These are phyloP conservation scores for Plantago coronopus DNA, from an alignment of 305 asterid genomes.

Conservation along the genomic window DNA sequence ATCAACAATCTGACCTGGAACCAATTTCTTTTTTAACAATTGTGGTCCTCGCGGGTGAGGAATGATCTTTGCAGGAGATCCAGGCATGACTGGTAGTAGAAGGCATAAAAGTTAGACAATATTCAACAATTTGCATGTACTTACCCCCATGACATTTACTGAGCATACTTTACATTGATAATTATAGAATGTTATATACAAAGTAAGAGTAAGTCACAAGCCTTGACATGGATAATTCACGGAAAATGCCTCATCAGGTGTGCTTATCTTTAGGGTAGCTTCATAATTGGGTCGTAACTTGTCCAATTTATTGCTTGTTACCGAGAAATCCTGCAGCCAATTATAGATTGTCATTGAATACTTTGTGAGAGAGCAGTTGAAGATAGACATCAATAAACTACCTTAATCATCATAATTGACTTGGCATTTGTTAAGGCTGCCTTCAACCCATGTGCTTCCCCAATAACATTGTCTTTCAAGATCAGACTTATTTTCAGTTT, in stretches of 20 bases:
- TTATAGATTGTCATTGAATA: conserved; percentile 15
- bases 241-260: conserved; percentile 34
- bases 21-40: conserved; percentile 23
- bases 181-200: not conserved
- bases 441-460: conserved; percentile 23
- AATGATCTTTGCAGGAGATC: conserved; percentile 30
- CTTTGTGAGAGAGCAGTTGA: conserved; percentile 8
- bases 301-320: conserved; percentile 39
- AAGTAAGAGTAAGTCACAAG: conserved; percentile 12
- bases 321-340: conserved; percentile 34
- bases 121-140: not conserved
- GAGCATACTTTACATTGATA: no score
- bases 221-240: conserved; percentile 50
- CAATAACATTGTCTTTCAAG: conserved; percentile 23
- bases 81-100: conserved; percentile 50
- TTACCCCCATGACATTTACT: not conserved
- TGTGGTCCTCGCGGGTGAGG: conserved; percentile 27
- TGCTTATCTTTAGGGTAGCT: conserved; percentile 36
- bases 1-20: conserved; percentile 54
- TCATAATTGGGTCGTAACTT: conserved; percentile 50
- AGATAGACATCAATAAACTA: conserved; percentile 22
- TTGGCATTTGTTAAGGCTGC: conserved; percentile 28
- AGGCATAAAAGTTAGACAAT: conserved; percentile 20
- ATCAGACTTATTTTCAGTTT: conserved; percentile 31
- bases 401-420: conserved; percentile 37